phyloP scores from a whole-genome alignment of 371 early-diverging fungal species.

The Mortierella polycephala region DNA sequence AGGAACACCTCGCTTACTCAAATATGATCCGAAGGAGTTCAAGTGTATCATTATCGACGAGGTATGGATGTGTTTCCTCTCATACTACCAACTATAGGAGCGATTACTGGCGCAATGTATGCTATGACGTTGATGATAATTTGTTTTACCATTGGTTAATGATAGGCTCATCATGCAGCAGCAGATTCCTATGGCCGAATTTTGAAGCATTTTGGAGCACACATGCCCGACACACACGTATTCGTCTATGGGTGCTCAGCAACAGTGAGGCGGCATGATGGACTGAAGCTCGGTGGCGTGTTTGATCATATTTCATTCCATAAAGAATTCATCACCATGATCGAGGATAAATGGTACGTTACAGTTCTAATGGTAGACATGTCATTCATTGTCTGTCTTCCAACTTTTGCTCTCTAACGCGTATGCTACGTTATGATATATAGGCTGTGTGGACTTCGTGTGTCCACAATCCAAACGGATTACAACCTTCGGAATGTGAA shows the following conservation, averaged over 20 bases:
- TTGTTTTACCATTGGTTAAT: background rate
- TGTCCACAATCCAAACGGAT: conserved; percentile 73
- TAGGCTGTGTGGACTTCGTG: conserved; percentile 75
- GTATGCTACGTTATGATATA: background rate
- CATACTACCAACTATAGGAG: background rate
- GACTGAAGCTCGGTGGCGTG: conserved; percentile 67
- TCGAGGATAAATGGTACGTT: conserved; percentile 76
- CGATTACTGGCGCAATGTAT: background rate
- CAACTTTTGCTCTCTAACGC: background rate
- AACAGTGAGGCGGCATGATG: conserved; percentile 89
- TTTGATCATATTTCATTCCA: conserved; percentile 88
- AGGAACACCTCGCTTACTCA: conserved; percentile 61
- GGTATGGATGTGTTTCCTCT: conserved; percentile 35
- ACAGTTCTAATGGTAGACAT: background rate
- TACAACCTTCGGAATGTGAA: conserved; percentile 66
- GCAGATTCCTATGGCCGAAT: conserved; percentile 80
- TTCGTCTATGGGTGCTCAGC: conserved; percentile 95
- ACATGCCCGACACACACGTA: conserved; percentile 59
- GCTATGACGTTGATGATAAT: conserved; percentile 2
- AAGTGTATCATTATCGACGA: conserved; percentile 93
- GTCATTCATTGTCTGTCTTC: background rate
- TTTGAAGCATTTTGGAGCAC: conserved; percentile 74
- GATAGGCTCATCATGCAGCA: conserved; percentile 90
- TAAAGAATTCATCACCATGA: conserved; percentile 82
- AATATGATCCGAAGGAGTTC: conserved; percentile 80